These are phyloP conservation scores for Verticillium nubilum DNA, from an alignment of 2,329 filamentous ascomycete species.

Conservation along the genomic window DNA sequence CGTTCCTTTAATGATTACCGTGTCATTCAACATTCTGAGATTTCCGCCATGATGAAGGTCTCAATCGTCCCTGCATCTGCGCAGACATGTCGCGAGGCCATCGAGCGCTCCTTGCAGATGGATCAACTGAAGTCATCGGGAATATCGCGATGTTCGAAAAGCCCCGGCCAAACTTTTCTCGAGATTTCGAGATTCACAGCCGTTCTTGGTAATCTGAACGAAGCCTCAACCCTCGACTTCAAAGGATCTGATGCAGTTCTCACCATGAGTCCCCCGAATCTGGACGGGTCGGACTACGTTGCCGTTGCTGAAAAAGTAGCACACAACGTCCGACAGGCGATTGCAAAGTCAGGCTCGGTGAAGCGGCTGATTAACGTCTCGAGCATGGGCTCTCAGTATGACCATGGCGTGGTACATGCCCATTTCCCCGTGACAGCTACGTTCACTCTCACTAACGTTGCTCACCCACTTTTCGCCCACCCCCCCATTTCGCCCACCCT, in stretches of 20 bases:
- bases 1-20: no score
- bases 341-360: slow-evolving; percentile 17
- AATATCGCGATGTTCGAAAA: slow-evolving; percentile 22
- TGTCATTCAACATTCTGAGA: no score
- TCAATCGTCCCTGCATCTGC: slow-evolving; percentile 25
- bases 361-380: slow-evolving; percentile 24
- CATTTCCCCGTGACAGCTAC: neutral
- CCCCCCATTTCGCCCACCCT: no score
- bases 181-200: slow-evolving; percentile 18
- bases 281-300: slow-evolving; percentile 17
- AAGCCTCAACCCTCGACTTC: slow-evolving; percentile 23
- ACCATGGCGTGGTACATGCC: slow-evolving; percentile 21
- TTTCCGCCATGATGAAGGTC: slow-evolving; percentile 17
- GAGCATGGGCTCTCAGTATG: slow-evolving; percentile 25
- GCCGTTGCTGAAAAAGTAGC: slow-evolving; percentile 12
- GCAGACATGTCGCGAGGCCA: slow-evolving; percentile 21
- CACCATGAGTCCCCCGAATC: slow-evolving; percentile 23
- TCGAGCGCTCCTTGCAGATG: slow-evolving; percentile 19
- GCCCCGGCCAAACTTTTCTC: slow-evolving; percentile 23
- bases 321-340: slow-evolving; percentile 20
- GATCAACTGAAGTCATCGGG: slow-evolving; percentile 15
- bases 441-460: no score
- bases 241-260: slow-evolving; percentile 21
- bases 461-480: no score
- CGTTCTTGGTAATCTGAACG: slow-evolving; percentile 20